Base-by-base conservation (phyloP, 2,329 filamentous ascomycete species). In the Penicillium italicum region DNA sequence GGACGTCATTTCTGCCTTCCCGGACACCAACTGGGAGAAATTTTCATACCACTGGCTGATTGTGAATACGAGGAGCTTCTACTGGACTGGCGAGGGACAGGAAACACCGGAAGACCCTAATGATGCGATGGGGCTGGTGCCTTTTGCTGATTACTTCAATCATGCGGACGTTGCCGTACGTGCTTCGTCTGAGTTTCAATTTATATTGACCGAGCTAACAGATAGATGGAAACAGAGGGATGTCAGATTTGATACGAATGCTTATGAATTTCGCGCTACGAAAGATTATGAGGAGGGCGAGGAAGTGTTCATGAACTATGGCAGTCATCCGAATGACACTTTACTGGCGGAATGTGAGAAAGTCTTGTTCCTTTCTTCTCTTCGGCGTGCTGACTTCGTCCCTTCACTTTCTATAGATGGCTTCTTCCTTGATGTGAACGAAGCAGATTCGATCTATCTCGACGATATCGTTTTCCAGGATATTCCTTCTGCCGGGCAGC, bases 21-120 rank as follows among this genome's bases (percentile, higher is more conserved):
- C 80, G 0, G 64, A 73, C 1, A 69, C 72, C 0, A 67, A 76
- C 10, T 75, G 75, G 66, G 61, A 74, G 8, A 64, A 66, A 1
- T 85, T 80, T 60, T 73, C 74, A 5, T 85, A 85, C 66, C 76
- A 79, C 62, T 87, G 84, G 84, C 73, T 84, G 22, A 79, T 85
- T 54, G 79, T 85, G 16, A 84, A 85, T 61, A 85, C 82, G 1
- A 74, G 84, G 61, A 81, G 80, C 26, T 86, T 86, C 64, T 84
- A 82, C 65, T 85, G 81, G 75, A 74, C 81, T 40, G 76, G 71
- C 45, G 73, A 73, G 9, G 77, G 66, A 41, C 68, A 61, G 61
- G 65, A 74, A 26, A 55, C 66, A 4, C 71, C 71, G 1, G 69
- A 72, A 47, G 70, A 76, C 55, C 67, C 67, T 1, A 77, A 78